phyloP scores from a whole-genome alignment of 352 stramenopile species.

The Pythium aphanidermatum region DNA sequence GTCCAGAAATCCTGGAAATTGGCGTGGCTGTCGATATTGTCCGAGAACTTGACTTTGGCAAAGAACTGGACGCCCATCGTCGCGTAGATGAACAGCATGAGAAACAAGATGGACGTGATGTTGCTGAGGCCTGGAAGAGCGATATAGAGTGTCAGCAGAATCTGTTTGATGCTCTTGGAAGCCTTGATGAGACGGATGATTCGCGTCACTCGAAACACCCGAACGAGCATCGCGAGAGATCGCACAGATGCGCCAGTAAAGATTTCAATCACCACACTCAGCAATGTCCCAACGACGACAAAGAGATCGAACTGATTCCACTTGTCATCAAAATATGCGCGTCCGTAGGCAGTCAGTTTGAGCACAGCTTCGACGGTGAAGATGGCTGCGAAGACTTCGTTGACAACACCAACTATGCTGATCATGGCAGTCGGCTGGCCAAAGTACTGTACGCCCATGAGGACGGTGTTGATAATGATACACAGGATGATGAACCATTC shows the following conservation, averaged over 20 bases:
- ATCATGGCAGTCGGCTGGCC: slow-evolving; percentile 58
- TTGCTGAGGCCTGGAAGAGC: slow-evolving; percentile 87
- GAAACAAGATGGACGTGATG: slow-evolving; percentile 87
- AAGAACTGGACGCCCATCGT: slow-evolving; percentile 92
- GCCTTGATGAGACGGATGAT: slow-evolving; percentile 80
- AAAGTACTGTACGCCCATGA: slow-evolving; percentile 87
- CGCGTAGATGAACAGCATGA: slow-evolving; percentile 93
- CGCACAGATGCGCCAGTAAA: slow-evolving; percentile 50
- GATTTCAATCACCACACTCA: slow-evolving; percentile 52
- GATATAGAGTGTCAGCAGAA: slow-evolving; percentile 89
- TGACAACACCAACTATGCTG: slow-evolving; percentile 57
- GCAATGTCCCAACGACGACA: slow-evolving; percentile 58
- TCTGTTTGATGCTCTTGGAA: slow-evolving; percentile 83
- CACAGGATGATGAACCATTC: slow-evolving; percentile 86
- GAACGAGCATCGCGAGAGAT: slow-evolving; percentile 83
- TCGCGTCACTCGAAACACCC: slow-evolving; percentile 87
- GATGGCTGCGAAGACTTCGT: slow-evolving; percentile 82
- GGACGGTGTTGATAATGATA: slow-evolving; percentile 87
- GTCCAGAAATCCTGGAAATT: slow-evolving; percentile 92
- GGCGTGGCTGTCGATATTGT: slow-evolving; percentile 78
- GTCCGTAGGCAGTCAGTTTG: slow-evolving; percentile 79
- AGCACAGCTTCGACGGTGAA: slow-evolving; percentile 87
- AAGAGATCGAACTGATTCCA: slow-evolving; percentile 91
- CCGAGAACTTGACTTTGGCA: slow-evolving; percentile 66
- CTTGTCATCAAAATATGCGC: slow-evolving; percentile 74